Percentiles rank a stretch among this genome's conserved stretches.
phyloP scores from a whole-genome alignment of 1,284 basidiomycete genomes.

The Amanita bisporigera region DNA sequence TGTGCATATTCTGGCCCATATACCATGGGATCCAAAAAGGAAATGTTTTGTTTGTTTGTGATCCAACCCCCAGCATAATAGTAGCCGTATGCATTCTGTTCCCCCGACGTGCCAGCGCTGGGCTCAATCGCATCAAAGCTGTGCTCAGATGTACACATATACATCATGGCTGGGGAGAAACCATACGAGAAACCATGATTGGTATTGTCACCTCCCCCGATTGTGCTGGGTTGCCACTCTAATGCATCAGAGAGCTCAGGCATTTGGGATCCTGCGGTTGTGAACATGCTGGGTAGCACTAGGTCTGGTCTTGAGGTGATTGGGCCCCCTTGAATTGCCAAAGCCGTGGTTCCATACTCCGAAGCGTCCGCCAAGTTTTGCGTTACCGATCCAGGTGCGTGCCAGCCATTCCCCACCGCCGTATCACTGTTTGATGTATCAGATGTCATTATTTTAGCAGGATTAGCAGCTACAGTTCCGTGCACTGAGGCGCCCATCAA shows the following conservation, averaged over 20 bases:
- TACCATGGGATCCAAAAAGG: background rate
- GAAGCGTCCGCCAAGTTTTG: too few relatives aligned
- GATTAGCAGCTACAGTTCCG: too few relatives aligned
- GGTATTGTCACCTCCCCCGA: background rate
- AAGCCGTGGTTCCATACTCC: background rate
- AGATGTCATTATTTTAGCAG: too few relatives aligned
- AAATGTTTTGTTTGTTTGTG: background rate
- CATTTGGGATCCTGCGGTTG: background rate
- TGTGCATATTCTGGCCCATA: too few relatives aligned
- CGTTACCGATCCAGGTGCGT: too few relatives aligned
- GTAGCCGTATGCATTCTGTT: background rate
- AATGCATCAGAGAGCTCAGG: background rate
- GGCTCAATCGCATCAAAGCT: too few relatives aligned
- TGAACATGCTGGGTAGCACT: background rate
- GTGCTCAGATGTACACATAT: too few relatives aligned
- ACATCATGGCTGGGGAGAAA: too few relatives aligned
- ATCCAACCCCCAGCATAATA: background rate
- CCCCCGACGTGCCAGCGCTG: background rate
- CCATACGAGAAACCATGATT: background rate
- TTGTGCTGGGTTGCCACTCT: background rate
- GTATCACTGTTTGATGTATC: too few relatives aligned
- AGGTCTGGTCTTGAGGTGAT: background rate
- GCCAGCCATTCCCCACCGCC: too few relatives aligned
- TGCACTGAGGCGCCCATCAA: background rate
- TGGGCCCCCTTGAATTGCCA: background rate